A percentile compares a stretch with the other conserved stretches of the same genome.
Conservation (phyloP, 2,329 filamentous ascomycete genomes). For the Neopestalotiopsis sp. region DNA sequence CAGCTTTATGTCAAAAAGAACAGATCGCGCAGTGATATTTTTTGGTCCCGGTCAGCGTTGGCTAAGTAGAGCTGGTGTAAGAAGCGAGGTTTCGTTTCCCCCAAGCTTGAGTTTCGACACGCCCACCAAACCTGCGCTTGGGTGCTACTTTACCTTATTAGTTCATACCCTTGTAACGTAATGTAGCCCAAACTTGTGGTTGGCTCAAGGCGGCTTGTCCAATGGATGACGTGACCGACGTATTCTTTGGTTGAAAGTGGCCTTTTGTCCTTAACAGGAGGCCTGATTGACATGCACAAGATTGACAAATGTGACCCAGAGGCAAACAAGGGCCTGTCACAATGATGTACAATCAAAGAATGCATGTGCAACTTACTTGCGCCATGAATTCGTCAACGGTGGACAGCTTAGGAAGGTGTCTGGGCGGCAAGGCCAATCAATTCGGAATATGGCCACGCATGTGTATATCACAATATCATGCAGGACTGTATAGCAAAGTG, state of each 20-base stretch:
- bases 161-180: slow-evolving; percentile 7
- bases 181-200: background rate
- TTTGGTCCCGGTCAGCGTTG: background rate
- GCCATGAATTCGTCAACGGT: background rate
- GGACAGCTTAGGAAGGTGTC: slow-evolving; percentile 5
- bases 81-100: background rate
- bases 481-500: background rate
- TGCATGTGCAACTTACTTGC: slow-evolving; percentile 1
- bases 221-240: slow-evolving; percentile 2
- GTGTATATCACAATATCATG: background rate
- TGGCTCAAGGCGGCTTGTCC: background rate
- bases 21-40: background rate
- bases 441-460: background rate
- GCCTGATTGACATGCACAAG: background rate
- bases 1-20: background rate
- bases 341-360: background rate
- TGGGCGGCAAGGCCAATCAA: background rate
- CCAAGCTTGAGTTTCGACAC: background rate
- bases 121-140: background rate
- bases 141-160: background rate
- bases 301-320: background rate
- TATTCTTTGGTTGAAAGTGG: background rate
- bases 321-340: background rate
- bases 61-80: background rate
- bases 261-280: background rate